These are phyloP conservation scores for Entomortierella chlamydospora DNA, from an alignment of 192 early-diverging fungal species.

Conservation along the genomic window DNA sequence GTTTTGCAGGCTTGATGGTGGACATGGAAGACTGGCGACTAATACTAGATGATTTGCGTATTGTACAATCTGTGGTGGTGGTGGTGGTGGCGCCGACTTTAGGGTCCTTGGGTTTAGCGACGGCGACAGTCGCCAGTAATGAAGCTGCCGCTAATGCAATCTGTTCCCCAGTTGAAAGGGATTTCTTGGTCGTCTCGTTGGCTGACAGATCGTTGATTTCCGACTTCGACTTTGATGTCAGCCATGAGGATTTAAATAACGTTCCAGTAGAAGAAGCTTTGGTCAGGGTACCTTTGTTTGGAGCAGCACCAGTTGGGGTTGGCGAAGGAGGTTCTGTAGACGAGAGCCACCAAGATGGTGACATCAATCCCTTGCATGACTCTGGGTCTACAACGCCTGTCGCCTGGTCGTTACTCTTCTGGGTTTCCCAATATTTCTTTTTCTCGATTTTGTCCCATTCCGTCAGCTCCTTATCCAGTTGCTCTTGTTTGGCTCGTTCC, in stretches of 20 bases:
- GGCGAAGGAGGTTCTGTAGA: neutral
- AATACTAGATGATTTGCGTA: constrained; percentile 3
- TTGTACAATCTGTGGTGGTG: too few species aligned
- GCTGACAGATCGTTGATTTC: neutral
- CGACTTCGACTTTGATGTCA: constrained; percentile 11
- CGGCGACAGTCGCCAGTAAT: constrained; percentile 11
- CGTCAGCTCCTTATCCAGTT: constrained; percentile 18
- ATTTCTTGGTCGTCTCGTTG: constrained; percentile 2
- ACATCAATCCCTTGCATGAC: constrained; percentile 4
- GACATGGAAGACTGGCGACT: constrained; percentile 20
- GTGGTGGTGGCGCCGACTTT: neutral
- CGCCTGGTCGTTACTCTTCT: constrained; percentile 39
- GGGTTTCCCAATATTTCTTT: constrained; percentile 12
- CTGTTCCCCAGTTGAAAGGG: constrained; percentile 31
- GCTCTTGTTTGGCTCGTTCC: neutral
- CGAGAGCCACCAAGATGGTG: constrained; percentile 10
- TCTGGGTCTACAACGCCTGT: constrained; percentile 28
- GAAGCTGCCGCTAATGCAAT: constrained; percentile 34
- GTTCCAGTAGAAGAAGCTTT: neutral
- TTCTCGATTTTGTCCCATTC: constrained; percentile 46
- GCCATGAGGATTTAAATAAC: constrained; percentile 8
- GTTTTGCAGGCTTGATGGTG: constrained; percentile 2
- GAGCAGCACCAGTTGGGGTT: neutral
- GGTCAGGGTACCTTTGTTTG: neutral
- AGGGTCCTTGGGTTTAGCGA: constrained; percentile 8